Evolutionary conservation across 257 asterid species (phyloP).

Genomic region (Solanum sparsipilum): DNA sequence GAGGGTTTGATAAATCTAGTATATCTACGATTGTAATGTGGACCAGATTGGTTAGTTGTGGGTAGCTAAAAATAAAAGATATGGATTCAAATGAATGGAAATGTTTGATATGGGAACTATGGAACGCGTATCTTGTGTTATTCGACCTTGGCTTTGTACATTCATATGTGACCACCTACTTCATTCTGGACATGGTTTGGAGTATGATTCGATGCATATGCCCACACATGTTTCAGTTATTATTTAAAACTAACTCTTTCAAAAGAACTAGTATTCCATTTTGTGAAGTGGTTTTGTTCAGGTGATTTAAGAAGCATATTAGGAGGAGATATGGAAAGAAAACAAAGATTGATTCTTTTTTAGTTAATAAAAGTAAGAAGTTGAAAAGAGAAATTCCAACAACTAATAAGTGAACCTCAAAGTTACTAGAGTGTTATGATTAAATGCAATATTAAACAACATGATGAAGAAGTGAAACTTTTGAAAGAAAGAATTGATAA

Average conservation of each 20-base stretch:
- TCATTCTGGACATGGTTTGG: not conserved
- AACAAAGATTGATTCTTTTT: not conserved
- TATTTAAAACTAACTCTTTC: not conserved
- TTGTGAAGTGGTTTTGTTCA: not conserved
- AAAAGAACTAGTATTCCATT: not conserved
- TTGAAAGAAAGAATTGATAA: not conserved
- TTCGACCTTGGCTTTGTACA: not conserved
- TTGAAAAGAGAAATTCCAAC: not conserved
- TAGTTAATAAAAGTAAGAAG: not conserved
- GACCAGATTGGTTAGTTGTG: not conserved
- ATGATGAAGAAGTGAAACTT: not conserved
- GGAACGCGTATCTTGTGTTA: not conserved
- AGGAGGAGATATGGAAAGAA: not conserved
- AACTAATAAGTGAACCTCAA: not conserved
- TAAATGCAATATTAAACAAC: not conserved
- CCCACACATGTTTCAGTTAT: not conserved
- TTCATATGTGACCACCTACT: not conserved
- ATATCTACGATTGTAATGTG: not conserved
- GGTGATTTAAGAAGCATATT: not conserved
- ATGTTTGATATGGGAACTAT: not conserved
- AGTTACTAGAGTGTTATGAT: not conserved
- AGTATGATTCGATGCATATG: not conserved
- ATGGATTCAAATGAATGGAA: not conserved
- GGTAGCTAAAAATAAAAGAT: not conserved
- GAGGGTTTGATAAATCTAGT: not conserved